Conservation (phyloP, 495 filamentous ascomycete genomes). For the Corynascus novoguineensis region DNA sequence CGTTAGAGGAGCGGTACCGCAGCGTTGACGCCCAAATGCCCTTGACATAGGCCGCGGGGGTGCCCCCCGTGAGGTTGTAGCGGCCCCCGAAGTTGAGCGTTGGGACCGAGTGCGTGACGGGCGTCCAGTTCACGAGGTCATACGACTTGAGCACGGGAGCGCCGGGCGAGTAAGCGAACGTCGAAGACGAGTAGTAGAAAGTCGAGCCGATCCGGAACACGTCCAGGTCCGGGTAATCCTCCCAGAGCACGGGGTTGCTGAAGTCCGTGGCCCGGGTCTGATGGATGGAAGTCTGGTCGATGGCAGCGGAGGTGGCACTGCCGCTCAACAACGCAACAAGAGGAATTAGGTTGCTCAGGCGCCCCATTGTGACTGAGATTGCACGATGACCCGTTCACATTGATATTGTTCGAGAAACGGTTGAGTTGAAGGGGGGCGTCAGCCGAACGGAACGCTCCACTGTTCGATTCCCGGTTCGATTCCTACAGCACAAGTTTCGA, state of each 20-base stretch:
- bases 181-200: constrained; percentile 54
- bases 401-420: too few relatives aligned
- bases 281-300: background rate
- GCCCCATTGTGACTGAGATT: background rate
- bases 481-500: too few relatives aligned
- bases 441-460: too few relatives aligned
- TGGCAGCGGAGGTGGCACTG: background rate
- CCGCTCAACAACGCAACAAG: background rate
- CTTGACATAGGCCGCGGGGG: constrained; percentile 38
- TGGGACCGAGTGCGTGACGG: constrained; percentile 50
- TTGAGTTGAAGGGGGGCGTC: too few relatives aligned
- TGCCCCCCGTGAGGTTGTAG: constrained; percentile 44
- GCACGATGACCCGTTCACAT: too few relatives aligned
- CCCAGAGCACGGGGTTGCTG: constrained; percentile 38
- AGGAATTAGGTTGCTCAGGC: background rate
- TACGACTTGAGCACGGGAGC: constrained; percentile 53
- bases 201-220: constrained; percentile 42
- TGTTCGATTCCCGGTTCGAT: too few relatives aligned
- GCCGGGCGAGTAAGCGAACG: constrained; percentile 54
- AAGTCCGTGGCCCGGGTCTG: constrained; percentile 20
- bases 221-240: constrained; percentile 32
- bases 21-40: constrained; percentile 54
- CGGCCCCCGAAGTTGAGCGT: constrained; percentile 41
- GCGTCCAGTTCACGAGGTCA: constrained; percentile 55
- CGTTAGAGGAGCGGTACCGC: constrained; percentile 42